phyloP scores from a whole-genome alignment of 352 stramenopile genomes.

The Thalassiosira mediterranea region DNA sequence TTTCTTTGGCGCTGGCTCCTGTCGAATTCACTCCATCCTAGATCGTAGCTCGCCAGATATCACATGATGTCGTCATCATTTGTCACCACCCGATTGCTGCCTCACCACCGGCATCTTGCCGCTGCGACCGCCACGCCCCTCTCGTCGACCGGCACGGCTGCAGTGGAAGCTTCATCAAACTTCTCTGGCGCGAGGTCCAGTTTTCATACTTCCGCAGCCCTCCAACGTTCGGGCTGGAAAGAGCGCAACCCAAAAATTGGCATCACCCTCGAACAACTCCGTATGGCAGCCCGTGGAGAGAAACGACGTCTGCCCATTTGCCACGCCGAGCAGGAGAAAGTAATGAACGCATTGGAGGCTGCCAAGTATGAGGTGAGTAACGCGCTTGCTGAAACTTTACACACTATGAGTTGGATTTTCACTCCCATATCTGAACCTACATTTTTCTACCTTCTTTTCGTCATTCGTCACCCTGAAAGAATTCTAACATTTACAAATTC shows the following conservation, averaged over 20 bases:
- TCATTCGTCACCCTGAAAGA: conserved; percentile 17
- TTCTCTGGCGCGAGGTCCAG: neutral
- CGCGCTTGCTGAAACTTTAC: neutral
- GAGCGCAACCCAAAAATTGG: conserved; percentile 44
- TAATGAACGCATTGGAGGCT: conserved; percentile 58
- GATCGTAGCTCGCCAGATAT: no score
- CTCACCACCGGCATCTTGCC: no score
- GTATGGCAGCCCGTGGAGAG: conserved; percentile 41
- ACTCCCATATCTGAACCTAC: neutral
- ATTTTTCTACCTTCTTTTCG: conserved; percentile 11
- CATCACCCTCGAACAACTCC: conserved; percentile 53
- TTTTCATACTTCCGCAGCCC: conserved; percentile 25
- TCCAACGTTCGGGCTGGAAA: conserved; percentile 22
- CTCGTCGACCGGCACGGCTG: no score
- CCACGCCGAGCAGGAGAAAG: conserved; percentile 49
- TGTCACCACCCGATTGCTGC: no score
- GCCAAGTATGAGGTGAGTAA: conserved; percentile 54
- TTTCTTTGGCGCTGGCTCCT: no score
- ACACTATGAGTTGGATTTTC: neutral
- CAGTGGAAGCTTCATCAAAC: no score
- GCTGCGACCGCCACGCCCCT: no score
- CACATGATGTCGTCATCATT: no score
- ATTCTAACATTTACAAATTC: conserved; percentile 54
- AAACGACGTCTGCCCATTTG: conserved; percentile 41
- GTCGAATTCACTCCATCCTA: no score